Base-by-base conservation (phyloP, 2,329 filamentous ascomycete species). In the Cladosporium sp. region DNA sequence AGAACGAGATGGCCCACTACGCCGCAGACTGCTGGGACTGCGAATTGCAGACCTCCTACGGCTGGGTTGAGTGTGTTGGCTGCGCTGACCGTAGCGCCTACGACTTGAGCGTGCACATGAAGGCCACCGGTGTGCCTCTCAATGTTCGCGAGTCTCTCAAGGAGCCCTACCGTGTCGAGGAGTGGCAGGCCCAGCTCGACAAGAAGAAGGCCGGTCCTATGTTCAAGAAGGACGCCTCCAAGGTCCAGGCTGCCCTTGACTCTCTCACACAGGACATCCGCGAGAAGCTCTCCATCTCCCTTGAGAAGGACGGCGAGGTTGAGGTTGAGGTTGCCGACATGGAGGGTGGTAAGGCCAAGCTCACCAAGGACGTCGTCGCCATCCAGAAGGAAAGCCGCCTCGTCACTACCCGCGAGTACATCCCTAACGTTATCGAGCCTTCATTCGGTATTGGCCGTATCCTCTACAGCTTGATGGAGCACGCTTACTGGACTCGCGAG, bases 11-110 rank as follows among this genome's bases (percentile, higher is more conserved):
- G 88, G 88, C 94, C 15, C 94, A 99, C 77, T 99, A 99, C 73
- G 94, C 94, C 49, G 84, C 87, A 58, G 94, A 99, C 79, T 99
- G 94, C 79, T 97, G 94, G 94, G 94, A 99, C 75, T 93, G 92
- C 14, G 94, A 99, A 75, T 80, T 99, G 58, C 81, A 89, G 63
- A 97, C 90, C 59, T 92, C 89, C 62, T 92, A 92, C 70, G 94
- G 94, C 73, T 99, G 94, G 94, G 90, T 97, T 63, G 94, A 99
- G 80, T 97, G 93, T 74, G 93, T 97, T 69, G 94, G 94, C 63
- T 97, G 94, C 75, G 94, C 94, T 61, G 93, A 97, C 74, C 86
- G 94, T 69, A 96, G 90, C 72, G 94, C 94, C 19, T 99, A 96
- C 74, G 94, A 99, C 76, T 75, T 97, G 73, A 88, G 85, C 37